Percentiles rank a stretch among this genome's conserved stretches.
phyloP scores from a whole-genome alignment of 495 filamentous ascomycete genomes.

The Lasiosphaeriaceae sp. region DNA sequence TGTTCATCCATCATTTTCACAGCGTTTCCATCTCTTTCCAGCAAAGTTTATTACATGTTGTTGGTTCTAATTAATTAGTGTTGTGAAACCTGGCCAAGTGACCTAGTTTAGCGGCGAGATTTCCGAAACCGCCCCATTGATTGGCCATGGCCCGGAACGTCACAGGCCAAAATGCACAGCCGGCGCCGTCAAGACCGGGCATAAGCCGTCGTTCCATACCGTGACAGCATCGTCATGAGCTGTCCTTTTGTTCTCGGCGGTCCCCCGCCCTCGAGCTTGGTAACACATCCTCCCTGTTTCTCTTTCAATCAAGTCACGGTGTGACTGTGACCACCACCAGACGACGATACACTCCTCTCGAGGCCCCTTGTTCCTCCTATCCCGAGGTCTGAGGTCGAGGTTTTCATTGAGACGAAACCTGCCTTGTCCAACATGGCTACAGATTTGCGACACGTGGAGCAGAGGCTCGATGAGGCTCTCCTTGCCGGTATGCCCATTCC shows the following conservation, averaged over 20 bases:
- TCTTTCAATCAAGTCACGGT: background rate
- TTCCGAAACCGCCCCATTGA: slow-evolving; percentile 10
- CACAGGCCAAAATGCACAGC: background rate
- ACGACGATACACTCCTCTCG: too few species aligned
- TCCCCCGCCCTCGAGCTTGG: slow-evolving; percentile 32
- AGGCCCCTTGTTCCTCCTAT: too few species aligned
- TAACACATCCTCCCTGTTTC: slow-evolving; percentile 14
- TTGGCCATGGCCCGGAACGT: slow-evolving; percentile 11
- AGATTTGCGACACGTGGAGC: slow-evolving; percentile 12
- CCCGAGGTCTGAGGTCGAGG: background rate
- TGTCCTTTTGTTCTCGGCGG: background rate
- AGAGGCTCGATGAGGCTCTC: slow-evolving; percentile 15
- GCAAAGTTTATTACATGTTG: background rate
- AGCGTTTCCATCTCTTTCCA: too few species aligned
- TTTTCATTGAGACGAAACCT: background rate
- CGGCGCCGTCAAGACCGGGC: too few species aligned
- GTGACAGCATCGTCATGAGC: background rate
- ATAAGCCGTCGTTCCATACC: background rate
- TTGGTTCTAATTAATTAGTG: background rate
- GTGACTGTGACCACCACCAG: too few species aligned
- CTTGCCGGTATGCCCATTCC: slow-evolving; percentile 8
- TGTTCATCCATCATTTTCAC: too few species aligned
- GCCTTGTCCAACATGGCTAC: slow-evolving; percentile 10
- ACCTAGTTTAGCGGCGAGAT: background rate
- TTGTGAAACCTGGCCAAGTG: background rate